Conservation (phyloP, 805 yeast genomes). For the Nakazawaea populi region DNA sequence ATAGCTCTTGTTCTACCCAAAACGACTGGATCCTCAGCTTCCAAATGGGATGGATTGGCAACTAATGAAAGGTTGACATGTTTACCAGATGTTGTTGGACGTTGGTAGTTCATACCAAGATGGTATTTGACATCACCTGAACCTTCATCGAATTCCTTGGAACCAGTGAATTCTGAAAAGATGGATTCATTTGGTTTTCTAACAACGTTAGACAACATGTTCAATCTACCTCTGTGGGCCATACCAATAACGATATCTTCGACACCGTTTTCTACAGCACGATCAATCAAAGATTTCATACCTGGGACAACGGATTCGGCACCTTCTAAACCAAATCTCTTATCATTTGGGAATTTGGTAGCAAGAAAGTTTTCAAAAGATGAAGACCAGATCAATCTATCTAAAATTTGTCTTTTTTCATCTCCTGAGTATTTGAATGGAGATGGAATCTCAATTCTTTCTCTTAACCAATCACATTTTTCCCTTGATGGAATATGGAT, state of each 20-base stretch:
- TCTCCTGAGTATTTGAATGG: slow-evolving; percentile 82
- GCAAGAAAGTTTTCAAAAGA: slow-evolving; percentile 90
- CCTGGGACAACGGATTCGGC: slow-evolving; percentile 97
- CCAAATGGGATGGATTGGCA: slow-evolving; percentile 98
- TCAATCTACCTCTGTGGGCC: slow-evolving; percentile 99
- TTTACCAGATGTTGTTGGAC: slow-evolving; percentile 98
- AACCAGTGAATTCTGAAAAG: slow-evolving; percentile 92
- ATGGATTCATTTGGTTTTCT: slow-evolving; percentile 98
- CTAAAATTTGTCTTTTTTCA: slow-evolving; percentile 93
- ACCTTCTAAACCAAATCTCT: slow-evolving; percentile 98
- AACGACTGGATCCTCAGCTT: slow-evolving; percentile 98
- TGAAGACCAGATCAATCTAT: slow-evolving; percentile 94
- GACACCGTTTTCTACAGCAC: slow-evolving; percentile 85
- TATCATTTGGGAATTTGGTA: slow-evolving; percentile 95
- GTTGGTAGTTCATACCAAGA: slow-evolving; percentile 97
- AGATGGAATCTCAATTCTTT: slow-evolving; percentile 85
- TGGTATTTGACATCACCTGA: slow-evolving; percentile 99
- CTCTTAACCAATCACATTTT: slow-evolving; percentile 98
- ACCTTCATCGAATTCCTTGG: slow-evolving; percentile 87
- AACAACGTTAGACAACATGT: slow-evolving; percentile 95
- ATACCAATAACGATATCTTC: slow-evolving; percentile 97
- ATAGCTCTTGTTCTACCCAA: slow-evolving; percentile 97
- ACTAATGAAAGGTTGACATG: slow-evolving; percentile 92
- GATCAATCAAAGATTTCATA: slow-evolving; percentile 91
- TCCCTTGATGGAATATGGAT: slow-evolving; percentile 93